Base-by-base conservation (phyloP, 495 filamentous ascomycete species). In the Penicillium egyptiacum region DNA sequence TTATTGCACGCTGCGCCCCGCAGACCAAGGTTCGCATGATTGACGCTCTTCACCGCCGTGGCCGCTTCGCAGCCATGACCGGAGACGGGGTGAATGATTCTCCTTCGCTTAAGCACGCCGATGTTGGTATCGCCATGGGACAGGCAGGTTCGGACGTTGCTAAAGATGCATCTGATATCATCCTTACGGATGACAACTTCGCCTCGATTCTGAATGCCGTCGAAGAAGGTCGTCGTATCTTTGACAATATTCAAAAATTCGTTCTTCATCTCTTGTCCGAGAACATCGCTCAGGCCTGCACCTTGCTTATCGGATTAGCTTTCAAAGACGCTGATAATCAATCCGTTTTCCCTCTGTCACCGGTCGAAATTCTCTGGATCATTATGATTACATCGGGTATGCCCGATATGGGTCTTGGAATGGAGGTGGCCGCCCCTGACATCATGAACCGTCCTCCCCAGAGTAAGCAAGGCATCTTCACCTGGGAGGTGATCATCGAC, bases 21-120 rank as follows among this genome's bases (percentile, higher is more conserved):
- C 74, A 84, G 60, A 88, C 86, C 12, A 89, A 89, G 73, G 81
- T 80, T 0, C 79, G 81, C 41, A 86, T 89, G 80, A 85, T 91
- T 30, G 83, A 86, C 57, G 83, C 85, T 11, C 77, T 90, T 11
- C 82, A 86, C 53, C 81, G 86, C 33, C 80, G 87, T 53, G 89
- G 90, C 60, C 88, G 89, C 75, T 84, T 92, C 51, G 89, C 90
- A 75, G 90, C 90, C 69, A 94, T 95, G 86, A 95, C 90, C 77
- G 91, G 90, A 82, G 91, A 95, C 65, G 90, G 90, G 83, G 90
- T 93, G 70, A 95, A 95, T 75, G 90, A 95, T 76, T 90, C 88
- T 56, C 90, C 90, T 48, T 92, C 90, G 40, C 81, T 95, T 52
- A 93, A 92, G 81, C 91, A 92, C 76, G 89, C 90, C 43, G 89